Evolutionary conservation across 176 grass and related monocot species (phyloP).

Genomic region (Zea luxurians): DNA sequence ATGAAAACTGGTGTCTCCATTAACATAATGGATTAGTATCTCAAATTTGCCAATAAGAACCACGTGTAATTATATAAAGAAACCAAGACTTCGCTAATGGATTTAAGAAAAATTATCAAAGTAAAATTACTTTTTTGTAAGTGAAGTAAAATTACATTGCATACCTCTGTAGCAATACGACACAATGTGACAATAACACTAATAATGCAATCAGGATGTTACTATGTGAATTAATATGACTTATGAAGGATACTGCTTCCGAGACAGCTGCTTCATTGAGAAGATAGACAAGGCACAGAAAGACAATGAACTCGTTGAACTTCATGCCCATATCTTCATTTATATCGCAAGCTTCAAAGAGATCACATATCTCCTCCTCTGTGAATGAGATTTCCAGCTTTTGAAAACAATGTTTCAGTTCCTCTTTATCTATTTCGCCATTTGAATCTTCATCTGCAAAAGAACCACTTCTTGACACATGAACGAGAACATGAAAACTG

Average conservation of each 20-base stretch:
- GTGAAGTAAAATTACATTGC: not conserved
- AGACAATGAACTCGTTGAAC: conserved; percentile 95
- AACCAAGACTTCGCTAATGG: not conserved
- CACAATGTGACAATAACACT: not conserved
- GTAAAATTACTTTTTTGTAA: not conserved
- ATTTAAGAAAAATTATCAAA: conserved; percentile 11
- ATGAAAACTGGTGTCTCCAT: not conserved
- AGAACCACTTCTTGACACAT: not conserved
- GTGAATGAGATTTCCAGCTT: conserved; percentile 74
- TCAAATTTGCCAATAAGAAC: not conserved
- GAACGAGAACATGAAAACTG: conserved; percentile 14
- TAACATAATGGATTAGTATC: not conserved
- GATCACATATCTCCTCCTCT: conserved; percentile 76
- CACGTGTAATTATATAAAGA: not conserved
- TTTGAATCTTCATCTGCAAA: conserved; percentile 89
- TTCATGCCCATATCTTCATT: conserved; percentile 91
- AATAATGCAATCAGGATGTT: not conserved
- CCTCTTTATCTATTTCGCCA: conserved; percentile 87
- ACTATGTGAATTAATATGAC: conserved; percentile 10
- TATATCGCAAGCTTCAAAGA: conserved; percentile 92
- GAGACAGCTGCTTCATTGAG: conserved; percentile 70
- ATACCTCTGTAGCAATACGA: conserved; percentile 18
- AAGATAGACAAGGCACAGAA: conserved; percentile 93
- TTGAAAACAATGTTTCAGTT: conserved; percentile 74
- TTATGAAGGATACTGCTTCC: conserved; percentile 81